phyloP scores from a whole-genome alignment of 352 stramenopile genomes.

The Globisporangium middletonii region DNA sequence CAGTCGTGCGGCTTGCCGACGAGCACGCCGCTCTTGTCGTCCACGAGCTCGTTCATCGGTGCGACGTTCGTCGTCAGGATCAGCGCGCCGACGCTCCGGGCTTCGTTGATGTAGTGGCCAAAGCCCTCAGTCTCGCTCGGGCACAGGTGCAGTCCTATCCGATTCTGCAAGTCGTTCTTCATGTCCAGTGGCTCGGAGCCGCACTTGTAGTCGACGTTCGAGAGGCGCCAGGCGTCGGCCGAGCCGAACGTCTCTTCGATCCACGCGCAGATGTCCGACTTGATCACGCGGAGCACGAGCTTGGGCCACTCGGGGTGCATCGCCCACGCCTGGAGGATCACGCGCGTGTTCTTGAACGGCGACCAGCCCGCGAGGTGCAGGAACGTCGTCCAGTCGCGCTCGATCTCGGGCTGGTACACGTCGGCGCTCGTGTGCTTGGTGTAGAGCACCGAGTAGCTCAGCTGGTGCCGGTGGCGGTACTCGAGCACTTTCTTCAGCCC shows the following conservation, averaged over 20 bases:
- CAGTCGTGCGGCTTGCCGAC: conserved; percentile 45
- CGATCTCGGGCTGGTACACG: conserved; percentile 42
- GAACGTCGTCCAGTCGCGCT: conserved; percentile 73
- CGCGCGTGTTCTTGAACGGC: conserved; percentile 73
- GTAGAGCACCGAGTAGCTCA: conserved; percentile 78
- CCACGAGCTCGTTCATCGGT: conserved; percentile 84
- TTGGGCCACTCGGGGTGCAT: conserved; percentile 67
- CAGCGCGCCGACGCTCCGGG: conserved; percentile 61
- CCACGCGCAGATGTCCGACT: conserved; percentile 56
- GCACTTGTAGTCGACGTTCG: conserved; percentile 78
- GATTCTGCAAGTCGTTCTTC: conserved; percentile 66
- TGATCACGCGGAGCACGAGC: conserved; percentile 64
- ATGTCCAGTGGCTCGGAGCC: conserved; percentile 42
- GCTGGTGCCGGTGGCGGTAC: conserved; percentile 65
- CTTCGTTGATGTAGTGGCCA: conserved; percentile 84
- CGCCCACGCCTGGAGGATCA: conserved; percentile 66
- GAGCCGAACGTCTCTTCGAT: conserved; percentile 53
- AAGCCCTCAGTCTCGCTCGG: conserved; percentile 78
- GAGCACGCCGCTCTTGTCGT: conserved; percentile 62
- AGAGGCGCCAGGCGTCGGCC: conserved; percentile 38
- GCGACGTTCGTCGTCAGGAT: conserved; percentile 73
- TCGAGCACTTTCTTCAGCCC: conserved; percentile 78
- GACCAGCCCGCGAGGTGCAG: conserved; percentile 64
- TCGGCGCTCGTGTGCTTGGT: conserved; percentile 79
- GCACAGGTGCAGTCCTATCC: conserved; percentile 70